Evolutionary conservation across 2,329 filamentous ascomycete species (phyloP).

Genomic region (Fusarium pininemorale): DNA sequence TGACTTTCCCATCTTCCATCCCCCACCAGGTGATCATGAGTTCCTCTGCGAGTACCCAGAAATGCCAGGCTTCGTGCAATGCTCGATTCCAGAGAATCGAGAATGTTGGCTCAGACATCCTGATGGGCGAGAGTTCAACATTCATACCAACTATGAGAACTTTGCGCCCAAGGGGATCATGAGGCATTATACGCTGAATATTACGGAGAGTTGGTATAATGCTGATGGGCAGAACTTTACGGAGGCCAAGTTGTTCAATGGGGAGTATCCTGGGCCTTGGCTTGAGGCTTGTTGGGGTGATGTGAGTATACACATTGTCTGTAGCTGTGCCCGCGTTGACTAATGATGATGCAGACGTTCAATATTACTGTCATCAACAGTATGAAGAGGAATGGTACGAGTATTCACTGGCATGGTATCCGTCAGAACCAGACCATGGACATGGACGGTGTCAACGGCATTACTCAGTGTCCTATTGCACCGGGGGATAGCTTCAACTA

Average conservation of each 20-base stretch:
- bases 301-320: background rate
- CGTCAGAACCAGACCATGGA: slow-evolving; percentile 29
- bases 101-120: slow-evolving; percentile 41
- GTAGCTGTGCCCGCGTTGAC: fast-evolving
- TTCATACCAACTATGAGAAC: slow-evolving; percentile 42
- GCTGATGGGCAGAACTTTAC: slow-evolving; percentile 37
- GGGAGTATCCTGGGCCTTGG: slow-evolving; percentile 41
- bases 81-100: slow-evolving; percentile 38
- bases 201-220: slow-evolving; percentile 26
- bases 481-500: slow-evolving; percentile 31
- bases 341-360: background rate
- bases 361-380: slow-evolving; percentile 31
- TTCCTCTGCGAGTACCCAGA: slow-evolving; percentile 41
- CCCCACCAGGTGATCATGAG: slow-evolving; percentile 18
- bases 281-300: slow-evolving; percentile 45
- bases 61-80: slow-evolving; percentile 39
- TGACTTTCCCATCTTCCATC: slow-evolving; percentile 14
- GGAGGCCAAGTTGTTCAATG: slow-evolving; percentile 40
- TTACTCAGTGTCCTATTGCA: slow-evolving; percentile 37
- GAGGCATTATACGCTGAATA: slow-evolving; percentile 34
- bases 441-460: slow-evolving; percentile 39
- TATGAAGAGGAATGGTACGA: slow-evolving; percentile 30
- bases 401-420: slow-evolving; percentile 38
- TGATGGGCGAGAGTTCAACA: slow-evolving; percentile 36
- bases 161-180: slow-evolving; percentile 28